Percentiles rank a stretch among this genome's conserved stretches.
phyloP scores from a whole-genome alignment of 495 filamentous ascomycete species.

The Penicillium psychrofluorescens region DNA sequence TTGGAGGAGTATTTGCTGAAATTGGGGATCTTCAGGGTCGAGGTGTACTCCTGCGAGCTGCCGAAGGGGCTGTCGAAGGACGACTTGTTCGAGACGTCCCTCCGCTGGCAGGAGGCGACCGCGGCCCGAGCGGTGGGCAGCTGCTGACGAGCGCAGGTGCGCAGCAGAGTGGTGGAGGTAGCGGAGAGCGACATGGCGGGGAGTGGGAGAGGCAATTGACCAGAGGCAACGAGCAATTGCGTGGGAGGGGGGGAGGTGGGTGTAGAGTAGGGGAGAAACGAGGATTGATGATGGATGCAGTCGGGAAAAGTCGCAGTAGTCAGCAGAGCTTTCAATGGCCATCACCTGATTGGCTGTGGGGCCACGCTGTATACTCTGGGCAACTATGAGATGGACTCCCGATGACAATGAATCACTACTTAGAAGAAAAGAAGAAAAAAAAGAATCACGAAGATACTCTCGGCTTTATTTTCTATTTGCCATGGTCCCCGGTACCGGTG shows the following conservation, averaged over 20 bases:
- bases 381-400: too few species aligned
- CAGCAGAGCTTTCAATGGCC: conserved; percentile 41
- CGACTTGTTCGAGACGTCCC: conserved; percentile 40
- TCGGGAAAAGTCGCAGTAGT: conserved; percentile 31
- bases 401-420: too few species aligned
- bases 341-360: conserved; percentile 36
- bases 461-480: too few species aligned
- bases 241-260: conserved; percentile 16
- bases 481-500: too few species aligned
- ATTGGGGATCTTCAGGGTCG: conserved; percentile 72
- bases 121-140: conserved; percentile 38
- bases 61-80: conserved; percentile 47
- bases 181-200: conserved; percentile 43
- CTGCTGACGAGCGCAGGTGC: conserved; percentile 44
- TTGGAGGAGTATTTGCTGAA: conserved; percentile 82
- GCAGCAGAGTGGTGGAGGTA: conserved; percentile 42
- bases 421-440: too few species aligned
- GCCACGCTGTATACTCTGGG: too few species aligned
- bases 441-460: too few species aligned
- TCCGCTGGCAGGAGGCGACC: conserved; percentile 41
- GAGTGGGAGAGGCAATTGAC: conserved; percentile 34
- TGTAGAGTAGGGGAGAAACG: conserved; percentile 9
- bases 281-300: conserved; percentile 30
- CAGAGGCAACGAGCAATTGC: conserved; percentile 29
- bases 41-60: conserved; percentile 27